Percentiles rank a stretch among this genome's conserved stretches.
Evolutionary conservation across 352 stramenopile genomes (phyloP).

Genomic region (Pythium rhizo-oryzae): DNA sequence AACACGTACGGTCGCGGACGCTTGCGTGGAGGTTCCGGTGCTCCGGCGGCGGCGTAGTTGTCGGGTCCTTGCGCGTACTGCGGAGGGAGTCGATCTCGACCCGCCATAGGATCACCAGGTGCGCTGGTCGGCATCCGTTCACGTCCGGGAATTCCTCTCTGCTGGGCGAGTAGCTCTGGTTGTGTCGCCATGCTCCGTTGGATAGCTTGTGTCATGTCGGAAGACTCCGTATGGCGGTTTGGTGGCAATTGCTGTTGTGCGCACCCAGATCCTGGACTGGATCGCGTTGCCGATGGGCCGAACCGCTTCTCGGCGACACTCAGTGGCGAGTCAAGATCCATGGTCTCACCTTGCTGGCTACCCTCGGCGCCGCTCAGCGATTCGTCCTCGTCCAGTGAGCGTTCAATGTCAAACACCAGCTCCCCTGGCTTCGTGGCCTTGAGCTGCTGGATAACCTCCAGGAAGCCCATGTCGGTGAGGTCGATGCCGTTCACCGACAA

Average conservation of each 20-base stretch:
- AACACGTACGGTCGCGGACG: slow-evolving; percentile 45
- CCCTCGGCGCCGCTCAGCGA: slow-evolving; percentile 17
- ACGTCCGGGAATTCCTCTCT: not conserved
- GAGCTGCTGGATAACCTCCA: slow-evolving; percentile 58
- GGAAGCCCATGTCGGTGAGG: slow-evolving; percentile 52
- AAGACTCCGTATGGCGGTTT: not conserved
- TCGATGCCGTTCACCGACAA: slow-evolving; percentile 66
- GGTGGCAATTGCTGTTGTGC: not conserved
- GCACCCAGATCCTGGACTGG: slow-evolving; percentile 7
- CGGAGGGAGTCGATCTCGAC: not conserved
- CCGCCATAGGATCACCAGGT: not conserved
- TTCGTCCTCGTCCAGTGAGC: slow-evolving; percentile 32
- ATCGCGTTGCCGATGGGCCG: slow-evolving; percentile 12
- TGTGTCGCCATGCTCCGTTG: no score
- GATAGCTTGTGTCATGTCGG: not conserved
- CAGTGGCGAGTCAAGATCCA: slow-evolving; percentile 27
- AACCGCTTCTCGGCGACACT: slow-evolving; percentile 29
- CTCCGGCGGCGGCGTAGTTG: not conserved
- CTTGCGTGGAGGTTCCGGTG: slow-evolving; percentile 39
- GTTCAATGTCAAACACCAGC: slow-evolving; percentile 64
- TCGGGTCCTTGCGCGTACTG: not conserved
- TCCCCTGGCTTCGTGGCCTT: slow-evolving; percentile 53
- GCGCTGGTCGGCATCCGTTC: not conserved
- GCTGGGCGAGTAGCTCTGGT: not conserved
- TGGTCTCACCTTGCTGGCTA: slow-evolving; percentile 24